These are phyloP conservation scores for Lactarius tabidus DNA, from an alignment of 768 basidiomycete genomes.

Conservation along the genomic window DNA sequence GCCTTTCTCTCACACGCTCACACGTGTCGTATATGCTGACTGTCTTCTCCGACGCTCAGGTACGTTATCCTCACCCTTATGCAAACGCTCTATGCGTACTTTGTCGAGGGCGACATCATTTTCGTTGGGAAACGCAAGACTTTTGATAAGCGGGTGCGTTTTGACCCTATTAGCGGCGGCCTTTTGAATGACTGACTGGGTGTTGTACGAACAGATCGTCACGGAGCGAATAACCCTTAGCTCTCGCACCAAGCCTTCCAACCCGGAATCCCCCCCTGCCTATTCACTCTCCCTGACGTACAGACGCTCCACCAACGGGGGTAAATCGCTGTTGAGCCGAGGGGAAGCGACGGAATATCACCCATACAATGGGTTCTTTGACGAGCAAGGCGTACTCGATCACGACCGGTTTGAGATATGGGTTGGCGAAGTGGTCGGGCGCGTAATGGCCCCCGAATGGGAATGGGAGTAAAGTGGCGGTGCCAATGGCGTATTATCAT, in stretches of 20 bases:
- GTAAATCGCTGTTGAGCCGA: conserved; percentile 78
- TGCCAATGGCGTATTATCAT: conserved; percentile 13
- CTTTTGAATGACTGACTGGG: conserved; percentile 5
- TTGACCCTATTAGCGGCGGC: not conserved
- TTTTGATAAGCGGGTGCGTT: conserved; percentile 75
- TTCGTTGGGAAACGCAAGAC: conserved; percentile 90
- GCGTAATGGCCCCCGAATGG: conserved; percentile 59
- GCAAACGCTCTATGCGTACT: conserved; percentile 81
- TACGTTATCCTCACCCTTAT: conserved; percentile 69
- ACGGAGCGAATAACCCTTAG: conserved; percentile 83
- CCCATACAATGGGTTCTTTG: conserved; percentile 73
- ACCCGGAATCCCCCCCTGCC: conserved; percentile 50
- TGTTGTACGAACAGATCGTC: conserved; percentile 64
- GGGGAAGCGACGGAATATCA: conserved; percentile 55
- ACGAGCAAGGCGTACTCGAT: conserved; percentile 74
- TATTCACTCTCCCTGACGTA: conserved; percentile 68
- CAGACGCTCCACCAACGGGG: conserved; percentile 75
- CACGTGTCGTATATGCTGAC: not conserved
- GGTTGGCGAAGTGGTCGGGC: conserved; percentile 70
- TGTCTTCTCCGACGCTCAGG: conserved; percentile 37
- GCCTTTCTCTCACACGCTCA: conserved; percentile 33
- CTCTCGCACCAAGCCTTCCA: conserved; percentile 59
- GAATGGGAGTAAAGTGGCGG: conserved; percentile 27
- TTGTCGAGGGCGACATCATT: conserved; percentile 77
- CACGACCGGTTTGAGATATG: conserved; percentile 72